A percentile compares a stretch with the other conserved stretches of the same genome.
These are phyloP conservation scores for Bolboschoenus planiculmis DNA, from an alignment of 176 grass and related monocot species.

Conservation along the genomic window DNA sequence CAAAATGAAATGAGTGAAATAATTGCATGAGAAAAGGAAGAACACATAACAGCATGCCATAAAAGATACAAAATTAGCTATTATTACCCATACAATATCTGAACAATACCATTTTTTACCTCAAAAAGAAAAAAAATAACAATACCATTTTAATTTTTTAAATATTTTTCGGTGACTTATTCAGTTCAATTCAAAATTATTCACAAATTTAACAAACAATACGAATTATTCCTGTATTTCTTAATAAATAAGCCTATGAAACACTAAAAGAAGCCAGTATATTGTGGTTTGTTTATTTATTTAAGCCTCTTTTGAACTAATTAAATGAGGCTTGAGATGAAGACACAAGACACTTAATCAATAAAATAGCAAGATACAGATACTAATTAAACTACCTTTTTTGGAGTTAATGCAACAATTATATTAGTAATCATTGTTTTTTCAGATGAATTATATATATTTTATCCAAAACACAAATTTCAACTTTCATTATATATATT, in stretches of 20 bases:
- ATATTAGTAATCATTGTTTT: neutral
- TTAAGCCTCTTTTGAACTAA: neutral
- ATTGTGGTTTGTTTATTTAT: neutral
- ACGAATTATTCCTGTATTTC: too few species aligned
- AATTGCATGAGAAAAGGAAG: neutral
- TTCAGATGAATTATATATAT: neutral
- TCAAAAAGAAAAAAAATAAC: too few species aligned
- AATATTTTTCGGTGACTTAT: too few species aligned
- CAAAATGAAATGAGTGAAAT: neutral
- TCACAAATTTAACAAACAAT: too few species aligned
- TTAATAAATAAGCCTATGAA: too few species aligned
- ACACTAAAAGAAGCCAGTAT: neutral
- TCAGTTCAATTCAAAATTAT: too few species aligned
- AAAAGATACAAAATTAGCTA: neutral
- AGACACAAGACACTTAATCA: neutral
- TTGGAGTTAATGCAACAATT: neutral
- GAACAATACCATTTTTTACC: neutral
- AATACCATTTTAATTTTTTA: too few species aligned
- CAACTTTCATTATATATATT: too few species aligned
- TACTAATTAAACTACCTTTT: neutral
- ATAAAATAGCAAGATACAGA: neutral
- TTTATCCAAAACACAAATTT: neutral
- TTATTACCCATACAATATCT: neutral
- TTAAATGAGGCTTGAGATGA: neutral
- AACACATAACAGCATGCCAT: conserved; percentile 23